Evolutionary conservation across 176 grass and related monocot species (phyloP).

Genomic region (Pontederia paniculata): DNA sequence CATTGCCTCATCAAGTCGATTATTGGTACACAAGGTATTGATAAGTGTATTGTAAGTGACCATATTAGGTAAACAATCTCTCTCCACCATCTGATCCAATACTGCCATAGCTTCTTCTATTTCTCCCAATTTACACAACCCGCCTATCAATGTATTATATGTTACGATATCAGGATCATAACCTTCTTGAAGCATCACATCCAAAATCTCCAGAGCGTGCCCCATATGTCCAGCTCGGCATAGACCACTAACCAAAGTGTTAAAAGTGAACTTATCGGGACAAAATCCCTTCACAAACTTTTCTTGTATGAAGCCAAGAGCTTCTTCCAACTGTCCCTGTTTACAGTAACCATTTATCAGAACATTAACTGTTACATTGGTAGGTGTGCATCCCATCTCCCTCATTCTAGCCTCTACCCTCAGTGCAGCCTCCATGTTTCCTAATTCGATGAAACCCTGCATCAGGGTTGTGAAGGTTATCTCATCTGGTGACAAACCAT

Average conservation of each 20-base stretch:
- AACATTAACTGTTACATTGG: constrained; percentile 51
- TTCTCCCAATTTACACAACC: constrained; percentile 42
- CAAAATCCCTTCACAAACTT: constrained; percentile 43
- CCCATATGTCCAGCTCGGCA: constrained; percentile 53
- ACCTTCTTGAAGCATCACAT: constrained; percentile 63
- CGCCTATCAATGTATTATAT: constrained; percentile 53
- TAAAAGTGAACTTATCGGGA: constrained; percentile 59
- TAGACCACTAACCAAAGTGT: constrained; percentile 48
- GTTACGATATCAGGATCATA: constrained; percentile 52
- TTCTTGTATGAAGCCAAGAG: constrained; percentile 45
- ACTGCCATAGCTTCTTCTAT: constrained; percentile 53
- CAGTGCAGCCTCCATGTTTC: constrained; percentile 53
- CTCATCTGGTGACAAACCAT: constrained; percentile 34
- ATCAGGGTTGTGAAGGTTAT: constrained; percentile 55
- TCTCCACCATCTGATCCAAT: constrained; percentile 57
- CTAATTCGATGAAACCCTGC: constrained; percentile 77
- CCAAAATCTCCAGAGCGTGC: constrained; percentile 56
- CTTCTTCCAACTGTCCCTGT: constrained; percentile 47
- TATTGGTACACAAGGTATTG: constrained; percentile 44
- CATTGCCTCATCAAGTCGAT: constrained; percentile 74
- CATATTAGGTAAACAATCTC: constrained; percentile 49
- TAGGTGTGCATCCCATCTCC: constrained; percentile 36
- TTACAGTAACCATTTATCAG: constrained; percentile 69
- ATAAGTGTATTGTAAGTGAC: constrained; percentile 76
- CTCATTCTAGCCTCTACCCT: constrained; percentile 51